phyloP scores from a whole-genome alignment of 108 stramenopile genomes.

The Cyclostephanos tholiformis region DNA sequence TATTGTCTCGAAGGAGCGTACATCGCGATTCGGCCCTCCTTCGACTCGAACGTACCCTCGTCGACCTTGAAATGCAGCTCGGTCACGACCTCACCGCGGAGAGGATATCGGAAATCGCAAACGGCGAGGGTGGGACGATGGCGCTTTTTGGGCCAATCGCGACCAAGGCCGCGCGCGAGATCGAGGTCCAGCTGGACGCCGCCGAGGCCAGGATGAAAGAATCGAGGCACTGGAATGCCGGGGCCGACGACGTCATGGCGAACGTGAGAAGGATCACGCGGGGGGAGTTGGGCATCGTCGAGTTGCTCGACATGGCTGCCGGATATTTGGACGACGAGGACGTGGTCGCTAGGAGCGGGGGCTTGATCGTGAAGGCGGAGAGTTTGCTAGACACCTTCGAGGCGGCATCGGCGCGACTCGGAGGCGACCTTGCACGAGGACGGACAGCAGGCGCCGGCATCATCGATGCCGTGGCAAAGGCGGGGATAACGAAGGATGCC shows the following conservation, averaged over 20 bases:
- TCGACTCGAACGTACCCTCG: slow-evolving; percentile 73
- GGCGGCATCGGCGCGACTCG: slow-evolving; percentile 72
- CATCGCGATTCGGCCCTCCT: slow-evolving; percentile 80
- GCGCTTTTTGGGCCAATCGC: slow-evolving; percentile 87
- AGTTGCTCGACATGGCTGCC: slow-evolving; percentile 77
- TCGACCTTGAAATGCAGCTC: slow-evolving; percentile 71
- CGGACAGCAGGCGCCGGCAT: slow-evolving; percentile 34
- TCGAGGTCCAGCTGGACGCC: slow-evolving; percentile 78
- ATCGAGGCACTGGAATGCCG: slow-evolving; percentile 43
- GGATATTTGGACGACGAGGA: slow-evolving; percentile 80
- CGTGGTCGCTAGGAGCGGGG: slow-evolving; percentile 77
- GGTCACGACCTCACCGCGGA: slow-evolving; percentile 72
- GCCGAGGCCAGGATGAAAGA: slow-evolving; percentile 69
- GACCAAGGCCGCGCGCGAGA: slow-evolving; percentile 78
- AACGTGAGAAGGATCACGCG: slow-evolving; percentile 80
- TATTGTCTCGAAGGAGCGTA: slow-evolving; percentile 62
- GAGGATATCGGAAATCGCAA: slow-evolving; percentile 76
- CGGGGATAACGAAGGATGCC: slow-evolving; percentile 76
- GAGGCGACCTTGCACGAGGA: too few species aligned
- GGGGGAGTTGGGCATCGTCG: slow-evolving; percentile 67
- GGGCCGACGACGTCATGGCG: slow-evolving; percentile 58
- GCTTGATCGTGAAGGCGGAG: slow-evolving; percentile 72
- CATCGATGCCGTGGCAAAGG: slow-evolving; percentile 75
- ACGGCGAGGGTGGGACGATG: slow-evolving; percentile 80
- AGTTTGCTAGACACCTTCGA: slow-evolving; percentile 84